Evolutionary conservation across 2,329 filamentous ascomycete species (phyloP).

Genomic region (Xylariomycetidae sp.): DNA sequence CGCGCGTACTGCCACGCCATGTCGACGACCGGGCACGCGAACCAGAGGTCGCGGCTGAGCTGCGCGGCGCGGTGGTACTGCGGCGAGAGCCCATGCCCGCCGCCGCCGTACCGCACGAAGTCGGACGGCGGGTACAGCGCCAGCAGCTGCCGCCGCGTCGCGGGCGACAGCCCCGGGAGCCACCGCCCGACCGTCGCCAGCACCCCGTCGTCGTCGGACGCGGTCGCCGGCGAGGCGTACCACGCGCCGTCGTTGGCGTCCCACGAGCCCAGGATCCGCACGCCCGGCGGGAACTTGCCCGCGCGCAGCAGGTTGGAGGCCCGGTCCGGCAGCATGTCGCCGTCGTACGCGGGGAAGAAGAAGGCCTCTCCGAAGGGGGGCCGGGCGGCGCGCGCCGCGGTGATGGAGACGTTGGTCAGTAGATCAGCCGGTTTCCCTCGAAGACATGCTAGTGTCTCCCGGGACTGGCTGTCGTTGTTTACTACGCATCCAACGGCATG

Average conservation of each 20-base stretch:
- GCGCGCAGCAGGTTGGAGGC: conserved; percentile 20
- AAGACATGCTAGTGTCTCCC: conserved; percentile 18
- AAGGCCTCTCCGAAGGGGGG: conserved; percentile 16
- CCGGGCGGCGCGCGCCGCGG: conserved; percentile 13
- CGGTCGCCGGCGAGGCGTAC: conserved; percentile 10
- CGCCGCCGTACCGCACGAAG: conserved; percentile 10
- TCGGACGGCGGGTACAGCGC: conserved; percentile 11
- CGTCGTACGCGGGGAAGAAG: conserved; percentile 19
- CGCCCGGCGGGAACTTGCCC: conserved; percentile 16
- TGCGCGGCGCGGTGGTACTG: conserved; percentile 30
- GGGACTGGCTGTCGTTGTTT: conserved; percentile 8
- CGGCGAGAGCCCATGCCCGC: conserved; percentile 13
- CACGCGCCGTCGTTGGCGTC: conserved; percentile 18
- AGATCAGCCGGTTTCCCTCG: conserved; percentile 9
- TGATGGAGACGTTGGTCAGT: conserved; percentile 21
- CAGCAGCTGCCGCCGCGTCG: conserved; percentile 6
- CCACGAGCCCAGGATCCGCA: conserved; percentile 12
- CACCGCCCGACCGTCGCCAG: conserved; percentile 14
- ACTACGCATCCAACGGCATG: conserved; percentile 9
- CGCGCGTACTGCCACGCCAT: conserved; percentile 26
- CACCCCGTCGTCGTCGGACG: conserved; percentile 16
- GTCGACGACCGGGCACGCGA: conserved; percentile 25
- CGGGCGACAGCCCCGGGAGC: conserved; percentile 9
- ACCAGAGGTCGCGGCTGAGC: conserved; percentile 26
- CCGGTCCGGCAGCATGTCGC: conserved; percentile 19